phyloP scores from a whole-genome alignment of 495 filamentous ascomycete genomes.

The Lasiosphaeriaceae sp. region DNA sequence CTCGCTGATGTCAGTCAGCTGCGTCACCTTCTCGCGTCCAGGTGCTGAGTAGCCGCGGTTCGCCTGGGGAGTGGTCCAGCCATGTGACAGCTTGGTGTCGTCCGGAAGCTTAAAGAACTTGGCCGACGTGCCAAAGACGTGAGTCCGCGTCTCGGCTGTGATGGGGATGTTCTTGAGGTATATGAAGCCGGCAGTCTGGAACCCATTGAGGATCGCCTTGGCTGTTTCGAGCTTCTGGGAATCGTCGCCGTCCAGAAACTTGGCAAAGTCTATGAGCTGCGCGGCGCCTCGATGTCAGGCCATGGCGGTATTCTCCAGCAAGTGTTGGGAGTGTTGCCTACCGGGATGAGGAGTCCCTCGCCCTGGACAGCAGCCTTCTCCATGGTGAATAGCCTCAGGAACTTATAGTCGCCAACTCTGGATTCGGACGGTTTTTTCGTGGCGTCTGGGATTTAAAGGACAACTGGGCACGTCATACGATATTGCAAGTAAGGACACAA shows the following conservation, averaged over 20 bases:
- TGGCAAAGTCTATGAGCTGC: conserved; percentile 82
- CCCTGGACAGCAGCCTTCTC: conserved; percentile 57
- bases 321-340: conserved; percentile 28
- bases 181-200: conserved; percentile 84
- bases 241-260: conserved; percentile 63
- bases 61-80: conserved; percentile 67
- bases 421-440: too few species aligned
- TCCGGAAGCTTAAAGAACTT: conserved; percentile 72
- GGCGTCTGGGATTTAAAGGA: too few species aligned
- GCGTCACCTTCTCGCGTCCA: conserved; percentile 74
- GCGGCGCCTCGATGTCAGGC: not conserved
- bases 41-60: conserved; percentile 76
- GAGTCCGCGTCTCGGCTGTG: conserved; percentile 50
- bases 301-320: not conserved
- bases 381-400: conserved; percentile 30
- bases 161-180: conserved; percentile 82
- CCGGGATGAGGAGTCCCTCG: conserved; percentile 67
- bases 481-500: too few species aligned
- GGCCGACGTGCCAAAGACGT: conserved; percentile 68
- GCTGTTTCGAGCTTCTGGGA: conserved; percentile 64
- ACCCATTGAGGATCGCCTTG: conserved; percentile 67
- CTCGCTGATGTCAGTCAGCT: conserved; percentile 51
- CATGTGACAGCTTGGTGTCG: conserved; percentile 63
- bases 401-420: too few species aligned
- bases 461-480: too few species aligned